phyloP scores from a whole-genome alignment of 2,329 filamentous ascomycete genomes.

The Monilinia fructigena region DNA sequence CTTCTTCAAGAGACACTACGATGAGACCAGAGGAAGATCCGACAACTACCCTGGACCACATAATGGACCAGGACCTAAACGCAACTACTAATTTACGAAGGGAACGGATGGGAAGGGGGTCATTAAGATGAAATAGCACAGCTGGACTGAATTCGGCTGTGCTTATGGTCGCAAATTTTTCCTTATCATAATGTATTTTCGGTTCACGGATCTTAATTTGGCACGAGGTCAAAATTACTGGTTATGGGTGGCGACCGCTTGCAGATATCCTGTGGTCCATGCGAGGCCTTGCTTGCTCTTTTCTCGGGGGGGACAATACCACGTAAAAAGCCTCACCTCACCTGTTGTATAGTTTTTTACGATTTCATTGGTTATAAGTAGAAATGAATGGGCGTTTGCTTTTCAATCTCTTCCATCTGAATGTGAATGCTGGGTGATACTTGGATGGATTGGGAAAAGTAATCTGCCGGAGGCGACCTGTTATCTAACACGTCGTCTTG shows the following conservation, averaged over 20 bases:
- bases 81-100: constrained; percentile 21
- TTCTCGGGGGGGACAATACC: constrained; percentile 28
- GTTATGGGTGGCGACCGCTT: constrained; percentile 26
- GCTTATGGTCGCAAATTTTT: constrained; percentile 23
- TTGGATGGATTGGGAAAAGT: constrained; percentile 17
- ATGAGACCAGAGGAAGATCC: constrained; percentile 43
- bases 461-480: constrained; percentile 25
- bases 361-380: constrained; percentile 29
- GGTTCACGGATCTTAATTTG: constrained; percentile 24
- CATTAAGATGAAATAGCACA: constrained; percentile 22
- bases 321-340: constrained; percentile 27
- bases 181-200: constrained; percentile 26
- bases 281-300: constrained; percentile 28
- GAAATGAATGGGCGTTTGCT: constrained; percentile 32
- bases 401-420: constrained; percentile 28
- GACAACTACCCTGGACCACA: constrained; percentile 38
- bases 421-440: constrained; percentile 23
- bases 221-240: constrained; percentile 28
- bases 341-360: constrained; percentile 30
- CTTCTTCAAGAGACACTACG: constrained; percentile 83
- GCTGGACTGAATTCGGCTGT: constrained; percentile 15
- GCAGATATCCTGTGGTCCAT: constrained; percentile 26
- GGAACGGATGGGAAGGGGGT: constrained; percentile 17
- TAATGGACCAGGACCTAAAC: constrained; percentile 28
- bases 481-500: constrained; percentile 28